Conservation (phyloP, 2,329 filamentous ascomycete species). For the Eurotiales sp. region DNA sequence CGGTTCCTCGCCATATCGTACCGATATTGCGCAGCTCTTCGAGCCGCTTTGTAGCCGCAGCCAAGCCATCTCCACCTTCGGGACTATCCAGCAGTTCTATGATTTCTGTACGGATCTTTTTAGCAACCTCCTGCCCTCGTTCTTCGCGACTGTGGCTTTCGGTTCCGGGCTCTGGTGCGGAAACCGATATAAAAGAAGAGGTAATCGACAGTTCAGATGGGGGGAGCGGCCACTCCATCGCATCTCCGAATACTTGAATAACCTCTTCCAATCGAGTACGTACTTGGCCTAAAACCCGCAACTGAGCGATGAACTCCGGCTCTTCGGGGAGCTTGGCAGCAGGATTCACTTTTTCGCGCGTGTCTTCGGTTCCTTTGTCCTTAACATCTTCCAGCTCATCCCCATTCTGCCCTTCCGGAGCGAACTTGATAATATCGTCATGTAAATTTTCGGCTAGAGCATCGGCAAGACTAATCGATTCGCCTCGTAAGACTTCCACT, state of each 20-base stretch:
- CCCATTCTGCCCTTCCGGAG: constrained; percentile 47
- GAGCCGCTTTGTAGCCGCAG: constrained; percentile 67
- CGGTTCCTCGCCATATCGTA: constrained; percentile 89
- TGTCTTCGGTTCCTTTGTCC: constrained; percentile 1
- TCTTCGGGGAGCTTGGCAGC: constrained; percentile 33
- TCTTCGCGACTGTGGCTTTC: constrained; percentile 71
- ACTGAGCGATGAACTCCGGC: constrained; percentile 68
- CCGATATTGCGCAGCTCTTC: constrained; percentile 73
- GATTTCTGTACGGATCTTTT: constrained; percentile 64
- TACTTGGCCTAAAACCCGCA: constrained; percentile 79
- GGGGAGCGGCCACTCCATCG: constrained; percentile 91
- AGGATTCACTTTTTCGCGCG: constrained; percentile 5
- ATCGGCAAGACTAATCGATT: constrained; percentile 76
- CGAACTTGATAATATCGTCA: constrained; percentile 69
- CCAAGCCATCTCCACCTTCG: constrained; percentile 61
- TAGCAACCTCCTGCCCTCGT: constrained; percentile 78
- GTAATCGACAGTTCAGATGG: constrained; percentile 80
- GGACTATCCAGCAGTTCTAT: constrained; percentile 59
- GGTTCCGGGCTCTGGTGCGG: constrained; percentile 70
- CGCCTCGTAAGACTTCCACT: constrained; percentile 87
- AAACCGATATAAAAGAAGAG: constrained; percentile 85
- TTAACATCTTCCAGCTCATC: not conserved
- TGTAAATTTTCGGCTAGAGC: constrained; percentile 68
- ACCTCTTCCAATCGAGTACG: constrained; percentile 81
- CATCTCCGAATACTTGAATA: constrained; percentile 86